These are phyloP conservation scores for Solanum hybrid DNA, from an alignment of 305 asterid genomes.

Conservation along the genomic window DNA sequence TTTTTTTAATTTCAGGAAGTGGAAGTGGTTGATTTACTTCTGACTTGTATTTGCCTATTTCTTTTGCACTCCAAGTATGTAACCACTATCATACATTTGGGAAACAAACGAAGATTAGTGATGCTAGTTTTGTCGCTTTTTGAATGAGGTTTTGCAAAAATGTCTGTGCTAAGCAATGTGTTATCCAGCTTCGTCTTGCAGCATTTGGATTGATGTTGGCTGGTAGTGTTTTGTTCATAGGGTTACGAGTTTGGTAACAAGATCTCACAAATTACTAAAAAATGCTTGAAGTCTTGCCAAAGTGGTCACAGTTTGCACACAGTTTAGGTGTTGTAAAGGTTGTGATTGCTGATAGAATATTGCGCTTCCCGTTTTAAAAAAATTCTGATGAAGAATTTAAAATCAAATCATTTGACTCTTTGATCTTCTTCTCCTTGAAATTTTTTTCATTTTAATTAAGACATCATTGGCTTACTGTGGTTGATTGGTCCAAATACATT, in stretches of 20 bases:
- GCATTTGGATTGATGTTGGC: not conserved
- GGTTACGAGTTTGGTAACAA: not conserved
- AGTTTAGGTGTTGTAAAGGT: not conserved
- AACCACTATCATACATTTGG: not conserved
- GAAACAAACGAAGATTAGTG: not conserved
- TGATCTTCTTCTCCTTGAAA: not conserved
- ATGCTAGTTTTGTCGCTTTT: not conserved
- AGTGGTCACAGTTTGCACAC: not conserved
- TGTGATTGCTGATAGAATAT: not conserved
- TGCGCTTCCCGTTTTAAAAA: not conserved
- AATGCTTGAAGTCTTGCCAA: not conserved
- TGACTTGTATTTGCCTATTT: not conserved
- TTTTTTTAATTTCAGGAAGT: not conserved
- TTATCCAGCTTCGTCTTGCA: not conserved
- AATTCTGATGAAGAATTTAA: not conserved
- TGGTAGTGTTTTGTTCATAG: not conserved
- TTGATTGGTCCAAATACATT: slow-evolving; percentile 14
- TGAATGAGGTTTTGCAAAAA: not conserved
- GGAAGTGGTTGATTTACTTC: not conserved
- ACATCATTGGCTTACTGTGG: not conserved
- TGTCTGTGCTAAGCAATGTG: not conserved
- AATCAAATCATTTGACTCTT: not conserved
- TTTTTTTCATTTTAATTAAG: not conserved
- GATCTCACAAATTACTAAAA: not conserved
- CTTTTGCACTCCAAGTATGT: not conserved